Evolutionary conservation across 208 protist species (phyloP), one percentile per base, ranked within the genome.

Genomic region (Trypanosoma vivax): DNA sequence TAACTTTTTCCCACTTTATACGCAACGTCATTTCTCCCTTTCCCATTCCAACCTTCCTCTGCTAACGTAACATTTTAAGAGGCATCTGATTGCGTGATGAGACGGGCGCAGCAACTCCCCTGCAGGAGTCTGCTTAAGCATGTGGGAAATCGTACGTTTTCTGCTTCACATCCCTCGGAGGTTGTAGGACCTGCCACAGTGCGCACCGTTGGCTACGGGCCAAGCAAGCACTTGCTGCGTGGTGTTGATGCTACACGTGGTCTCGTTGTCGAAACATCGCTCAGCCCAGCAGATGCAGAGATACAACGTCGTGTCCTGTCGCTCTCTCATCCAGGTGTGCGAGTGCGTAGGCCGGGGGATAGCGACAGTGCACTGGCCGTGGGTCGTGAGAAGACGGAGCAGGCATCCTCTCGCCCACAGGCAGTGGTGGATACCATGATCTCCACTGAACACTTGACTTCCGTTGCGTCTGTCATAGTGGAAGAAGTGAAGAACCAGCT

Each of bases 201-300:
- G 37, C 82, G 79, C 34, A 64, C 82, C 2, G 73, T 73, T 16
- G 86, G 79, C 33, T 88, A 84, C 51, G 82, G 81, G 1, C 86
- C 86, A 2, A 87, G 76, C 3, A 68, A 66, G 9, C 76, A 93
- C 34, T 50, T 93, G 0, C 43, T 93, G 11, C 65, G 66, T 5
- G 81, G 76, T 54, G 57, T 88, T 0, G 65, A 73, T 14, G 65
- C 67, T 0, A 27, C 62, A 21, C 70, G 54, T 6, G 50, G 38
- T 6, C 51, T 92, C 18, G 35, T 62, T 23, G 68, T 92, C 6
- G 76, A 89, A 72, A 80, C 83, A 5, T 35, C 50, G 1, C 58
- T 93, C 40, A 79, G 88, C 53, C 82, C 81, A 3, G 64, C 72
- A 19, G 86, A 93, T 49, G 70, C 68, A 10, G 65, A 67, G 45